Conservation (phyloP, 129 eudicot genomes). For the Lonicera japonica region DNA sequence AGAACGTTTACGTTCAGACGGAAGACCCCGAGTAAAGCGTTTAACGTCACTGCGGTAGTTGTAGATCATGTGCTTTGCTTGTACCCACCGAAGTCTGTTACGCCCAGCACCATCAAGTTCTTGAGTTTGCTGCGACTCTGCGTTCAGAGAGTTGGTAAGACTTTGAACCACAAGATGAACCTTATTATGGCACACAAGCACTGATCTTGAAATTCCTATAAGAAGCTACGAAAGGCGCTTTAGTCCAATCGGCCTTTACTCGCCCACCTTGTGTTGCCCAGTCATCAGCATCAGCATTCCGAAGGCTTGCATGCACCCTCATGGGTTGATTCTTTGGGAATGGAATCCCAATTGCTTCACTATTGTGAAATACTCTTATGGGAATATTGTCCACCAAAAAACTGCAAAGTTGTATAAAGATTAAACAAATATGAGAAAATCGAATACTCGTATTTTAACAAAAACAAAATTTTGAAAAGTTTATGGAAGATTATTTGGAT, state of each 20-base stretch:
- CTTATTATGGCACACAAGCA: conserved; percentile 3
- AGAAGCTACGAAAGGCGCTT: conserved; percentile 20
- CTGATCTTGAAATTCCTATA: conserved; percentile 6
- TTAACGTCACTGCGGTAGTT: conserved; percentile 45
- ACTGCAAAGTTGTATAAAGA: no score
- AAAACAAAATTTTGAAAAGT: no score
- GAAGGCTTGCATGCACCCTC: conserved; percentile 22
- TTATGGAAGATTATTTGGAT: no score
- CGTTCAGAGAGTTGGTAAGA: background rate
- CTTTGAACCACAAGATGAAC: background rate
- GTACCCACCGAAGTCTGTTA: conserved; percentile 34
- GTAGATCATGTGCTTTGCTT: conserved; percentile 41
- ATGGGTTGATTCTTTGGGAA: conserved; percentile 22
- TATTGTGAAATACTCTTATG: conserved; percentile 21
- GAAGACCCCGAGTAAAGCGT: conserved; percentile 53
- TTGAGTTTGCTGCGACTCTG: conserved; percentile 20
- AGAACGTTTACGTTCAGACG: conserved; percentile 40
- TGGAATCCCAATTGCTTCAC: conserved; percentile 18
- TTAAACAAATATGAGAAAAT: no score
- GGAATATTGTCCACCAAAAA: conserved; percentile 32
- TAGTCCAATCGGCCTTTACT: conserved; percentile 18
- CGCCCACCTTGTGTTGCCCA: conserved; percentile 24
- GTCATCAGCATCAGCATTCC: conserved; percentile 35
- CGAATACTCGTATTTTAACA: no score
- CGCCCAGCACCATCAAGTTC: conserved; percentile 32